A percentile compares a stretch with the other conserved stretches of the same genome.
Conservation (phyloP, 164 flowering plant genomes). For the Malania oleifera region DNA sequence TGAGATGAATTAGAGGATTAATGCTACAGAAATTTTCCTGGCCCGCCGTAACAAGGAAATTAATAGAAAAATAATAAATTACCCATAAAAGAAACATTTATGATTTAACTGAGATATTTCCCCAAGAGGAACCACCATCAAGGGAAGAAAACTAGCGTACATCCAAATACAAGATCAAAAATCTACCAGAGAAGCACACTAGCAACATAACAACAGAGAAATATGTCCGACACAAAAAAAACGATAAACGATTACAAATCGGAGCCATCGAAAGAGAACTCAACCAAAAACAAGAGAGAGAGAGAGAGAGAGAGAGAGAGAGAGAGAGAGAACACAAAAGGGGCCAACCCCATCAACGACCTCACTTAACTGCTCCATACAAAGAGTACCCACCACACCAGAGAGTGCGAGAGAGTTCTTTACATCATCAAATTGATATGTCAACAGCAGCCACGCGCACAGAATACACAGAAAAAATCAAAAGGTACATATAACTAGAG, state of each 20-base stretch:
- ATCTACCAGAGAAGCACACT: background rate
- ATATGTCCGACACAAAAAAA: background rate
- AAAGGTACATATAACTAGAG: no score
- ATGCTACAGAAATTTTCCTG: no score
- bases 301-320: constrained; percentile 5
- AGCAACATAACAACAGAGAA: background rate
- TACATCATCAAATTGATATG: background rate
- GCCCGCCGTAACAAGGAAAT: no score
- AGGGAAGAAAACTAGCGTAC: constrained; percentile 3
- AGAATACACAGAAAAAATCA: no score
- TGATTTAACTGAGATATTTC: background rate
- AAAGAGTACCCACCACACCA: constrained; percentile 6
- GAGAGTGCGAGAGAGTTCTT: background rate
- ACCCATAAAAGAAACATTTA: no score
- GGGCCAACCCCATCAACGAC: constrained; percentile 24
- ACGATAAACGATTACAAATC: constrained; percentile 1
- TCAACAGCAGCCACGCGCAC: no score
- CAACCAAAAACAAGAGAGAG: no score
- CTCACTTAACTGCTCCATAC: constrained; percentile 24
- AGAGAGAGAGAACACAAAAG: background rate
- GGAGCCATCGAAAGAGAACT: background rate
- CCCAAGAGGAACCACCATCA: no score
- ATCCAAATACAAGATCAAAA: constrained; percentile 2
- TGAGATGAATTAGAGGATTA: no score
- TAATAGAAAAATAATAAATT: background rate